Evolutionary conservation across 345 rosid species (phyloP), one percentile per base, ranked within the genome.

Genomic region (Streptanthus diversifolius): DNA sequence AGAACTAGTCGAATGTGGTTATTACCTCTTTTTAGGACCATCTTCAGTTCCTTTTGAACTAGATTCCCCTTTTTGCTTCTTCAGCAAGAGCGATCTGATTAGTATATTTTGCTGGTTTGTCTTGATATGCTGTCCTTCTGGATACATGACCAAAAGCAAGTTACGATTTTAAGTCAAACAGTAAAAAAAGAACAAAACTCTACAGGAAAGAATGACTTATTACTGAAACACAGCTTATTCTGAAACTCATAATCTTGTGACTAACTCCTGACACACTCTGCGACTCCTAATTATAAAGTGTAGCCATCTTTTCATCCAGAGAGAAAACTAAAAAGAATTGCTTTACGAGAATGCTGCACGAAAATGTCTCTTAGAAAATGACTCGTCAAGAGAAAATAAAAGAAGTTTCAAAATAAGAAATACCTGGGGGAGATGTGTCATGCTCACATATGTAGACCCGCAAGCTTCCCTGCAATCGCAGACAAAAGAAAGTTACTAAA

Each of bases 61-160:
- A 55, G 91, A 74, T 68, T 88, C 91, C 45, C 83, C 82, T 80
- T 79, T 91, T 56, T 82, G 93, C 72, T 85, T 88, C 84, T 81
- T 86, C 36, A 90, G 75, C 71, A 82, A 79, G 56, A 93, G 98
- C 1, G 98, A 87, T 82, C 98, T 84, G 66, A 93, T 91, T 68
- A 93, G 73, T 79, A 91, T 93, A 77, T 93, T 93, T 66, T 88
- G 86, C 84, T 85, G 97, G 76, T 93, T 86, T 35, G 98, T 93
- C 81, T 83, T 86, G 81, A 93, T 89, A 67, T 69, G 77, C 76
- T 91, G 98, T 45, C 79, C 83, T 74, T 83, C 98, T 89, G 88
- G 15, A 79, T 24, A 54, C 36, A 69, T 58, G 49, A 66, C 41
- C 45, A 44, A 24, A 25, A 53, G 7, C 45, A 35, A 52, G 74